Conservation (phyloP, 140 eudicot genomes). For the Ambrosia hybrid region DNA sequence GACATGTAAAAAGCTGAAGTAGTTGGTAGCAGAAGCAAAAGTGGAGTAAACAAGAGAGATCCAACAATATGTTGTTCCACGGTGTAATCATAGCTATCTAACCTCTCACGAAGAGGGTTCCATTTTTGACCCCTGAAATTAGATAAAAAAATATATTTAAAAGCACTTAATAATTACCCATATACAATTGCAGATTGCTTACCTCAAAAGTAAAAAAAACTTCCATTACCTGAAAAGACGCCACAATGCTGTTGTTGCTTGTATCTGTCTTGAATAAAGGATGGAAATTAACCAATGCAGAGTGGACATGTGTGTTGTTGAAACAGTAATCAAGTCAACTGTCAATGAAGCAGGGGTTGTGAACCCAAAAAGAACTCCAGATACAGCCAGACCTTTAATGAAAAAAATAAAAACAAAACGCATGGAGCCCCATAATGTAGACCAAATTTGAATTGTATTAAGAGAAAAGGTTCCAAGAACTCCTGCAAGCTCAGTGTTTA, state of each 20-base stretch:
- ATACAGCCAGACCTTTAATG: constrained; percentile 59
- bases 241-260: constrained; percentile 87
- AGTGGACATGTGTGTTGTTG: constrained; percentile 58
- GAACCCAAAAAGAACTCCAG: constrained; percentile 71
- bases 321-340: constrained; percentile 56
- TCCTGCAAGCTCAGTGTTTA: constrained; percentile 92
- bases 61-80: constrained; percentile 97
- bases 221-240: constrained; percentile 84
- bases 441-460: constrained; percentile 86
- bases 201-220: not conserved
- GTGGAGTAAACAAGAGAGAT: constrained; percentile 85
- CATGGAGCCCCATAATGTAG: constrained; percentile 66
- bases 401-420: constrained; percentile 43
- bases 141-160: too few relatives aligned
- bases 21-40: constrained; percentile 84
- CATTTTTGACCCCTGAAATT: constrained; percentile 81
- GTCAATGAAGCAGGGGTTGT: constrained; percentile 67
- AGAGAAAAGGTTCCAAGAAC: constrained; percentile 84
- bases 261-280: constrained; percentile 81
- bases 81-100: constrained; percentile 87
- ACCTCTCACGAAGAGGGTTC: constrained; percentile 94
- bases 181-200: not conserved
- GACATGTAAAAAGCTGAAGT: constrained; percentile 89
- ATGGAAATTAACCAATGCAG: constrained; percentile 72
- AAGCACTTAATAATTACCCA: not conserved